phyloP scores from a whole-genome alignment of 805 yeast genomes.

The Komagataella populi region DNA sequence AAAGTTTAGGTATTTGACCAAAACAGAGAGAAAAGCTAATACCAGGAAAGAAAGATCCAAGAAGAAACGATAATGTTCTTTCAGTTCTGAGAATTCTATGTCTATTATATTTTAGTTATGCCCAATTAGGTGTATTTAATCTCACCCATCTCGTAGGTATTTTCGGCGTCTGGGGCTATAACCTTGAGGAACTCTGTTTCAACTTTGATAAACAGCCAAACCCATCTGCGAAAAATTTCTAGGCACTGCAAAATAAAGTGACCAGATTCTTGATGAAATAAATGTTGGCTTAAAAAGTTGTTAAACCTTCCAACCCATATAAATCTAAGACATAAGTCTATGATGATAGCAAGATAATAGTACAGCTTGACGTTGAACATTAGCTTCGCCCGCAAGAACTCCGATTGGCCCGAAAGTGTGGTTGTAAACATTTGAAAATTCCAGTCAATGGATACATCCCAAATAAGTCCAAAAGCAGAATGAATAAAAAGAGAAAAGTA shows the following conservation, averaged over 20 bases:
- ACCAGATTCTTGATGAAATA: constrained; percentile 38
- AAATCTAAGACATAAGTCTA: constrained; percentile 59
- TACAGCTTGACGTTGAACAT: constrained; percentile 16
- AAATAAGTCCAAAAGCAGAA: constrained; percentile 65
- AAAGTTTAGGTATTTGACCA: constrained; percentile 82
- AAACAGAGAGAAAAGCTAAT: constrained; percentile 56
- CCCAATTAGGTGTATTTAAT: not conserved
- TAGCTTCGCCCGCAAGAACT: constrained; percentile 15
- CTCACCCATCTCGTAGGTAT: not conserved
- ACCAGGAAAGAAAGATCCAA: constrained; percentile 22
- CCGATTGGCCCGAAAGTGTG: constrained; percentile 8
- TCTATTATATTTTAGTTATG: too few species aligned
- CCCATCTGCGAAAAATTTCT: constrained; percentile 74
- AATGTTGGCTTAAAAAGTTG: constrained; percentile 8
- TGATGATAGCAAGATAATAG: constrained; percentile 42
- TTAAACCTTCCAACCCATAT: constrained; percentile 57
- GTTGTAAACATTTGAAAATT: constrained; percentile 40
- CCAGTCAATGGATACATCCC: constrained; percentile 95
- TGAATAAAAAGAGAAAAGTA: constrained; percentile 35
- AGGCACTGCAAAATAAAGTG: constrained; percentile 54
- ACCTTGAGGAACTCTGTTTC: constrained; percentile 53
- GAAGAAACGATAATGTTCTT: constrained; percentile 17
- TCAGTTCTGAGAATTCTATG: constrained; percentile 9
- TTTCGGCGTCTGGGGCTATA: constrained; percentile 1
- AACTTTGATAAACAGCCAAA: constrained; percentile 79